Conservation (phyloP, 2,329 filamentous ascomycete genomes). For the Nigrospora sphaerica region DNA sequence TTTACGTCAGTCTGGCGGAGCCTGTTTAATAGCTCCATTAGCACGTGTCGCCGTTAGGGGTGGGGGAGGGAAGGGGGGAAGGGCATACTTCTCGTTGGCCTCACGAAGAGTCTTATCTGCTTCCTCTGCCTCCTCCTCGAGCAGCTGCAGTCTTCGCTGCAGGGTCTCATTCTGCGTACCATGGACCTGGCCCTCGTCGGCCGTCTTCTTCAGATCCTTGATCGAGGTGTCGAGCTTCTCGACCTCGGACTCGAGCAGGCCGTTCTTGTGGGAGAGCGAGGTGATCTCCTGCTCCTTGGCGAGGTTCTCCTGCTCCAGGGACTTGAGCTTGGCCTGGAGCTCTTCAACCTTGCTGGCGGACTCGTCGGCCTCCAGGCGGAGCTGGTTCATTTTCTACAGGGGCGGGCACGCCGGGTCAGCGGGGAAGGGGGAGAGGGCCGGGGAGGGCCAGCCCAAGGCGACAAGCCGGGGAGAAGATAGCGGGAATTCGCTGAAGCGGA, state of each 20-base stretch:
- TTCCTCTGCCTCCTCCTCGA: slow-evolving; percentile 96
- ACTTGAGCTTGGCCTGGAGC: slow-evolving; percentile 79
- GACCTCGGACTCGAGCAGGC: slow-evolving; percentile 79
- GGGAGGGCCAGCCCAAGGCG: too few species aligned
- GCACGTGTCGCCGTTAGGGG: neutral
- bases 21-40: slow-evolving; percentile 40
- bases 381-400: slow-evolving; percentile 81
- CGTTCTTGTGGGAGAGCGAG: slow-evolving; percentile 92
- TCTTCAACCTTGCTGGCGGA: slow-evolving; percentile 77
- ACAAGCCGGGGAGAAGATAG: too few species aligned
- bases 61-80: slow-evolving; percentile 3
- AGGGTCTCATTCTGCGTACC: slow-evolving; percentile 88
- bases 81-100: slow-evolving; percentile 92
- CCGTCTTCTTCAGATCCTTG: slow-evolving; percentile 81
- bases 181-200: slow-evolving; percentile 74
- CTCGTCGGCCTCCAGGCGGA: slow-evolving; percentile 91
- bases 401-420: too few species aligned
- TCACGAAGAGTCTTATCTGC: slow-evolving; percentile 94
- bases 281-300: slow-evolving; percentile 98
- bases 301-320: slow-evolving; percentile 88
- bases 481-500: too few species aligned
- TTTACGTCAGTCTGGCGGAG: slow-evolving; percentile 99
- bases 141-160: slow-evolving; percentile 84
- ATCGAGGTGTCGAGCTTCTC: slow-evolving; percentile 84
- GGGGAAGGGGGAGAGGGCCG: too few species aligned